phyloP scores from a whole-genome alignment of 345 rosid genomes.

The Streptanthus diversifolius region DNA sequence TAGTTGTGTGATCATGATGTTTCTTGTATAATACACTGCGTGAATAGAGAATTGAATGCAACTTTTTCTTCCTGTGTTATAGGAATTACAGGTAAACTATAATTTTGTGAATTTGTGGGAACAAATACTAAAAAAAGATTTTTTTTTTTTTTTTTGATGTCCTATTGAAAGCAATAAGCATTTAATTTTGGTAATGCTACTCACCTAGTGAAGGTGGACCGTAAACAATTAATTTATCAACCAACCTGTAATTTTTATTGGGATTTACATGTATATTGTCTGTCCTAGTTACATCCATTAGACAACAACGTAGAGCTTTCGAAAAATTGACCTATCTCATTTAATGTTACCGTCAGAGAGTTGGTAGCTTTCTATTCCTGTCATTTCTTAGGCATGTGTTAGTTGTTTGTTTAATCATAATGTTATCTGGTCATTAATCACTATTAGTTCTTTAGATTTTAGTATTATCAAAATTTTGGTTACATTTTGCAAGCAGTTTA shows the following conservation, averaged over 20 bases:
- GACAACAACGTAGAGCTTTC: neutral
- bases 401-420: neutral
- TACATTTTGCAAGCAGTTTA: neutral
- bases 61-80: neutral
- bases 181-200: neutral
- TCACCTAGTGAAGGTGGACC: neutral
- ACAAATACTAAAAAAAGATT: neutral
- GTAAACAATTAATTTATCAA: neutral
- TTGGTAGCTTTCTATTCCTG: neutral
- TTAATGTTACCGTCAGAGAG: neutral
- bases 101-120: neutral
- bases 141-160: no score
- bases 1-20: conserved; percentile 2
- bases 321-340: neutral
- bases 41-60: neutral
- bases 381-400: neutral
- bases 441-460: neutral
- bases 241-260: neutral
- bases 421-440: neutral
- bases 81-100: neutral
- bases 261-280: no score
- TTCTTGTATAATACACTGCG: neutral
- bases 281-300: no score
- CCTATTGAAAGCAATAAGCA: neutral
- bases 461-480: neutral